These are phyloP conservation scores for Dictyostelium intermedium DNA, from an alignment of 78 protist genomes.

Conservation along the genomic window DNA sequence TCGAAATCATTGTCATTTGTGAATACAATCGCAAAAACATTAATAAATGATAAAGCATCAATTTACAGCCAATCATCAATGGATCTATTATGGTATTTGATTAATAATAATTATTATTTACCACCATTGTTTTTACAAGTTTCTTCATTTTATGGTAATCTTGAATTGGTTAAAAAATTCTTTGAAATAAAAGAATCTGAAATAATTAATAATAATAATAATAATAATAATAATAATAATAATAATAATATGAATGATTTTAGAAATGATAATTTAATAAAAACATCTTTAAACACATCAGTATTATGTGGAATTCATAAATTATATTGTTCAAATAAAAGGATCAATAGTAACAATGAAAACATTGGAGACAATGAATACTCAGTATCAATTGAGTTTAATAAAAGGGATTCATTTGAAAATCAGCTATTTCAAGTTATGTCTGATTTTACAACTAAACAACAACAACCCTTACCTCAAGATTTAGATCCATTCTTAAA, in stretches of 20 bases:
- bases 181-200: neutral
- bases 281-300: neutral
- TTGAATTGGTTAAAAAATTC: neutral
- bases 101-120: neutral
- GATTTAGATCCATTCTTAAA: too few relatives aligned
- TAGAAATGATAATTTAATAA: neutral
- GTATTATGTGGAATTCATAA: neutral
- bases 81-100: neutral
- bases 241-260: neutral
- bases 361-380: neutral
- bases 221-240: too few relatives aligned
- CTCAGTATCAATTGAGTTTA: neutral
- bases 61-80: neutral
- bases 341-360: too few relatives aligned
- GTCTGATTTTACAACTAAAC: neutral
- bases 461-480: neutral
- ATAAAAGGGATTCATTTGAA: neutral
- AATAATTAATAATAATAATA: neutral
- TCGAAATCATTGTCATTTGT: neutral
- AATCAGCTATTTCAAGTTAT: neutral
- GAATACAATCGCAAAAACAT: neutral
- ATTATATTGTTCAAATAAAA: neutral
- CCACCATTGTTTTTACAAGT: neutral
- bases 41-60: neutral
- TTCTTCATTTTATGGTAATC: neutral